A percentile compares a stretch with the other conserved stretches of the same genome.
Conservation (phyloP, 306 rosid species). For the Vicia villosa region DNA sequence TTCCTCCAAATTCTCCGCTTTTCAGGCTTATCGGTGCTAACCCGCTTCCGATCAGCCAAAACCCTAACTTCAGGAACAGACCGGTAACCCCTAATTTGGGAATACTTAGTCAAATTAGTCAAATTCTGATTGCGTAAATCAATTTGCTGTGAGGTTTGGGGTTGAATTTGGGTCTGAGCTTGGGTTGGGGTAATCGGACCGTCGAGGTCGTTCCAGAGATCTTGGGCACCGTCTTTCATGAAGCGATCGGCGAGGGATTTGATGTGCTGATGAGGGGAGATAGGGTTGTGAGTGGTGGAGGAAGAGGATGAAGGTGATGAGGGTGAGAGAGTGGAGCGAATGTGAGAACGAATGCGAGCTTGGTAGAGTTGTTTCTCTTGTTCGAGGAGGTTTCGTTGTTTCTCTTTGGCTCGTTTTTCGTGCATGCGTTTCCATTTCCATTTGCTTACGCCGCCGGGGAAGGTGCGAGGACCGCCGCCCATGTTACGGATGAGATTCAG, state of each 20-base stretch:
- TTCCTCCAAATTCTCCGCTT: constrained; percentile 47
- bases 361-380: constrained; percentile 89
- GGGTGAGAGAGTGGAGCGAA: constrained; percentile 64
- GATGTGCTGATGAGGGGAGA: constrained; percentile 65
- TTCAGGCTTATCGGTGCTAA: constrained; percentile 21
- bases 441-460: constrained; percentile 85
- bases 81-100: constrained; percentile 51
- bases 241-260: constrained; percentile 80
- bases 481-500: constrained; percentile 53
- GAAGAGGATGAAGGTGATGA: constrained; percentile 40
- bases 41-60: constrained; percentile 3
- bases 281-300: constrained; percentile 51
- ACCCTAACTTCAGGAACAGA: constrained; percentile 38
- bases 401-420: constrained; percentile 81
- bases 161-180: not conserved
- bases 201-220: constrained; percentile 78
- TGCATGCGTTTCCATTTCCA: constrained; percentile 99
- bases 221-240: constrained; percentile 74
- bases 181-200: constrained; percentile 53
- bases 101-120: constrained; percentile 8
- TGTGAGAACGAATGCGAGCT: constrained; percentile 84
- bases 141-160: constrained; percentile 22
- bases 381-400: constrained; percentile 61
- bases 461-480: constrained; percentile 98
- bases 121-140: constrained; percentile 41